phyloP scores from a whole-genome alignment of 2,329 filamentous ascomycete genomes.

The Clonostachys rhizophaga region DNA sequence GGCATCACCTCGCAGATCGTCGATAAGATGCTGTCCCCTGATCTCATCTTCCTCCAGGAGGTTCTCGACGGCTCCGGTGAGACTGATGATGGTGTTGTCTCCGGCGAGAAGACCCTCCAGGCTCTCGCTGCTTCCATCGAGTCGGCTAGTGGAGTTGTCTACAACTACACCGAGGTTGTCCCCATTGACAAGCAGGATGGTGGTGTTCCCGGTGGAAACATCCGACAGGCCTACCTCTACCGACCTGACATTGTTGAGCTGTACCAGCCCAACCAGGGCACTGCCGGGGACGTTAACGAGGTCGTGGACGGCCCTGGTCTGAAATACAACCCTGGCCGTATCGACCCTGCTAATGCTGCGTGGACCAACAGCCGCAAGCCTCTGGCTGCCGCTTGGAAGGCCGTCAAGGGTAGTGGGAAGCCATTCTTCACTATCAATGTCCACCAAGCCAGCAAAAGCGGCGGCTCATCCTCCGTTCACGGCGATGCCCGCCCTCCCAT shows the following conservation, averaged over 20 bases:
- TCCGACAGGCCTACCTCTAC: conserved; percentile 68
- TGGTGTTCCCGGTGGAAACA: conserved; percentile 66
- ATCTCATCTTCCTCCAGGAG: conserved; percentile 66
- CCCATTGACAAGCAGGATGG: conserved; percentile 59
- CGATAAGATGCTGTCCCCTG: conserved; percentile 56
- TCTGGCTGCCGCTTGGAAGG: conserved; percentile 60
- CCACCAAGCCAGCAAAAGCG: conserved; percentile 64
- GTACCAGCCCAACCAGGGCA: conserved; percentile 53
- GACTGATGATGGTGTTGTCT: conserved; percentile 52
- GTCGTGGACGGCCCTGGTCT: conserved; percentile 55
- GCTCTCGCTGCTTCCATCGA: conserved; percentile 50
- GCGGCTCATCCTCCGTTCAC: conserved; percentile 59
- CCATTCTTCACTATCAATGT: conserved; percentile 69
- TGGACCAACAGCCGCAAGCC: conserved; percentile 63
- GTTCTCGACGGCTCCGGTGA: conserved; percentile 63
- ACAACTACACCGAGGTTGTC: conserved; percentile 55
- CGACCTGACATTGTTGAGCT: conserved; percentile 54
- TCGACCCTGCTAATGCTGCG: conserved; percentile 56
- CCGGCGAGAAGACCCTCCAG: conserved; percentile 53
- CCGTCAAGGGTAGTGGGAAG: conserved; percentile 43
- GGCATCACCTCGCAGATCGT: conserved; percentile 61
- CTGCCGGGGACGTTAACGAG: conserved; percentile 46
- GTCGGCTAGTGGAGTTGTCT: conserved; percentile 42
- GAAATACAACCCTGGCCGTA: conserved; percentile 64
- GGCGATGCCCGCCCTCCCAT: conserved; percentile 63